Conservation (phyloP, 495 filamentous ascomycete species). For the Neurospora tetraspora region DNA sequence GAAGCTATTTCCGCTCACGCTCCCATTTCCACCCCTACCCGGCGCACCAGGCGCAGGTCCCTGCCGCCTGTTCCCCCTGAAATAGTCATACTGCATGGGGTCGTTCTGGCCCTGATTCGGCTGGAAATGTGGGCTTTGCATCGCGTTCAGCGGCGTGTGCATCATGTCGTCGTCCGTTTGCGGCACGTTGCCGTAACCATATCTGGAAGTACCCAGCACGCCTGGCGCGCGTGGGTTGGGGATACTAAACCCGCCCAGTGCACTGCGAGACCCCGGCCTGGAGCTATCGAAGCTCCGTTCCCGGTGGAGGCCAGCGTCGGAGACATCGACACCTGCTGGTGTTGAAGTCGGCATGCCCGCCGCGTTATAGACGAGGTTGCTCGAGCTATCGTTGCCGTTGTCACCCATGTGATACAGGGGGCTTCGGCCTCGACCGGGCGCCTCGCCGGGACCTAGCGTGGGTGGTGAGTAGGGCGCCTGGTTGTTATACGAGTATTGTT, state of each 20-base stretch:
- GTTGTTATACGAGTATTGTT: conserved; percentile 9
- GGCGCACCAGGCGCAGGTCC: conserved; percentile 9
- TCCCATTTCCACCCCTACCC: conserved; percentile 2
- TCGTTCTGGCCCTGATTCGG: conserved; percentile 6
- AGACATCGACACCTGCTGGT: conserved; percentile 13
- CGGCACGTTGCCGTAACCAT: conserved; percentile 42
- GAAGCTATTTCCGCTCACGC: conserved; percentile 1
- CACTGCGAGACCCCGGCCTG: conserved; percentile 1
- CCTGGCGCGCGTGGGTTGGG: conserved; percentile 22
- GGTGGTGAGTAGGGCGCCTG: conserved; percentile 6
- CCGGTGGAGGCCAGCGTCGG: conserved; percentile 12
- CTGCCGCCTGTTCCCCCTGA: conserved; percentile 12
- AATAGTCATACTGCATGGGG: conserved; percentile 27
- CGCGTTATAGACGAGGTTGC: conserved; percentile 33
- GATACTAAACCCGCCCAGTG: conserved; percentile 5
- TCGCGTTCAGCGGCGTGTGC: conserved; percentile 14
- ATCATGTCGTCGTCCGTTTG: conserved; percentile 32
- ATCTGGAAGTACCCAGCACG: conserved; percentile 41
- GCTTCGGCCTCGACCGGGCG: conserved; percentile 19
- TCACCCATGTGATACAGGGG: conserved; percentile 32
- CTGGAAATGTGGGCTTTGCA: not conserved
- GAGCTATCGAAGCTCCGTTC: conserved; percentile 24
- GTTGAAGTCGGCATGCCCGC: conserved; percentile 28
- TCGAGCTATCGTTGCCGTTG: conserved; percentile 36
- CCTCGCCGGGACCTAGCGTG: conserved; percentile 4